Evolutionary conservation across 805 yeast species (phyloP).

Genomic region (Myxozyma mucilagina): DNA sequence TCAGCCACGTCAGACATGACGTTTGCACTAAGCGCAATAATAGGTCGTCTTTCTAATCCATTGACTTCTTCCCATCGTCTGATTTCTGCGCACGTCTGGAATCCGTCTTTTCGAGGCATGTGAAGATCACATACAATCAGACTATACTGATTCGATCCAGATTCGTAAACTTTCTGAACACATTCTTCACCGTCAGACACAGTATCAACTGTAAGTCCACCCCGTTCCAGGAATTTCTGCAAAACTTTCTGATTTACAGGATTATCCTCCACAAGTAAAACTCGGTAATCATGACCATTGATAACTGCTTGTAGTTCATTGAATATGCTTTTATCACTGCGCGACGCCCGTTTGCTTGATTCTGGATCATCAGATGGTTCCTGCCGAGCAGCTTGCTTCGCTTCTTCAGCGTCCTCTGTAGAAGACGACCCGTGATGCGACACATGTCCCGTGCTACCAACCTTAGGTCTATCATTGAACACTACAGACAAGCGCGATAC

Average conservation of each 20-base stretch:
- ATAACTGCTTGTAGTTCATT: constrained; percentile 29
- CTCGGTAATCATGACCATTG: constrained; percentile 34
- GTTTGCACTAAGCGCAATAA: constrained; percentile 41
- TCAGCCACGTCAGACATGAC: constrained; percentile 41
- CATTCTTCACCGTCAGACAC: constrained; percentile 41
- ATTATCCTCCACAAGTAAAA: constrained; percentile 90
- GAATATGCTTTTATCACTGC: constrained; percentile 22
- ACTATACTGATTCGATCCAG: constrained; percentile 33
- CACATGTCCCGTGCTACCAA: neutral
- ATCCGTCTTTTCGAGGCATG: constrained; percentile 43
- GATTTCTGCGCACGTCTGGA: constrained; percentile 39
- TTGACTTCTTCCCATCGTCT: constrained; percentile 38
- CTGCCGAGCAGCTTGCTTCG: neutral
- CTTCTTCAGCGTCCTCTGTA: constrained; percentile 1
- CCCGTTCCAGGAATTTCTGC: constrained; percentile 41
- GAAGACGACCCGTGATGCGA: neutral
- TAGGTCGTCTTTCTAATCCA: constrained; percentile 33
- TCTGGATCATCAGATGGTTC: neutral
- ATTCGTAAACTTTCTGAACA: constrained; percentile 32
- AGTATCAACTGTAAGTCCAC: constrained; percentile 38
- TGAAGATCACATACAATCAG: constrained; percentile 40
- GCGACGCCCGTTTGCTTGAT: neutral
- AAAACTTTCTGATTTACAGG: constrained; percentile 88
- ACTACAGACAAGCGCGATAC: constrained; percentile 20
- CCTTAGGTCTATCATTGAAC: constrained; percentile 8